A percentile compares a stretch with the other conserved stretches of the same genome.
phyloP scores from a whole-genome alignment of 2,329 filamentous ascomycete genomes.

The Talaromyces sp. region DNA sequence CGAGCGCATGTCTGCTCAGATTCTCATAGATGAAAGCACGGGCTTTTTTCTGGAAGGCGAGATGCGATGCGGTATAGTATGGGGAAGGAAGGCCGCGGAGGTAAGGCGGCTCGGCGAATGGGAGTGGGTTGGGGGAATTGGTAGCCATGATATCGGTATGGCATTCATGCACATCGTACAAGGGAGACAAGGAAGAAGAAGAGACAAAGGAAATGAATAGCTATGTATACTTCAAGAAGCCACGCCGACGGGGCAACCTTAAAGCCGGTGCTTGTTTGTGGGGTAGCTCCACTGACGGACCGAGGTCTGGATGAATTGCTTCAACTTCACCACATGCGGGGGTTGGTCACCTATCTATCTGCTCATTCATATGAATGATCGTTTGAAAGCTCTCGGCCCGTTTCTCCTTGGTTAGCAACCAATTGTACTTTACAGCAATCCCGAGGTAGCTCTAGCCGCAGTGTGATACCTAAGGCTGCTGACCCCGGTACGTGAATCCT shows the following conservation, averaged over 20 bases:
- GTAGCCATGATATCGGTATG: constrained; percentile 15
- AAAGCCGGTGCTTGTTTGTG: not conserved
- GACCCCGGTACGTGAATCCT: not conserved
- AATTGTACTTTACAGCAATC: not conserved
- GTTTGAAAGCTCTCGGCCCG: not conserved
- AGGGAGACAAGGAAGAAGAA: not conserved
- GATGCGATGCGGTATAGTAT: constrained; percentile 66
- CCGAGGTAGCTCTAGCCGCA: not conserved
- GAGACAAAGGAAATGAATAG: no score
- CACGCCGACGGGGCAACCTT: not conserved
- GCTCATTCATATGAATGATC: no score
- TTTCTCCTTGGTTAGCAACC: not conserved
- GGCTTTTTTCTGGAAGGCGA: constrained; percentile 64
- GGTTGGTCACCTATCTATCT: not conserved
- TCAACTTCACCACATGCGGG: constrained; percentile 1
- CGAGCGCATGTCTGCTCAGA: constrained; percentile 59
- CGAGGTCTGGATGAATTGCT: not conserved
- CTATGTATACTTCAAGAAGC: not conserved
- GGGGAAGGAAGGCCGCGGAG: constrained; percentile 67
- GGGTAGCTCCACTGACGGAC: constrained; percentile 14
- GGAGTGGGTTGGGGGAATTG: constrained; percentile 44
- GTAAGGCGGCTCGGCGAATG: constrained; percentile 72
- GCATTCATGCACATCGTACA: not conserved
- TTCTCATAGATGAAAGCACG: constrained; percentile 64
- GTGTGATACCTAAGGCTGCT: not conserved